phyloP scores from a whole-genome alignment of 2,329 filamentous ascomycete species.

The Aspergillus versicolor region DNA sequence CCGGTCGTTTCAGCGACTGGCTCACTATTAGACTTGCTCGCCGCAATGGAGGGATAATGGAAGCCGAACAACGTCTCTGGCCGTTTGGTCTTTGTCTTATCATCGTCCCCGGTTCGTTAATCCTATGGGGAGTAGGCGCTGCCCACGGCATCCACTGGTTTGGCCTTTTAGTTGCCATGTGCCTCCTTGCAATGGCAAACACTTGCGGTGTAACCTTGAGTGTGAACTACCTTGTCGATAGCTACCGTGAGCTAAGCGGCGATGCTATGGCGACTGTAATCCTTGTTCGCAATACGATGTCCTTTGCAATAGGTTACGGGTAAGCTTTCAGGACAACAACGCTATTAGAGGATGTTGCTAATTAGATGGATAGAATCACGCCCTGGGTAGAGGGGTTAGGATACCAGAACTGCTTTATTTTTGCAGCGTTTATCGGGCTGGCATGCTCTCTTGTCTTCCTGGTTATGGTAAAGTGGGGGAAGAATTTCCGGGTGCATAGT shows the following conservation, averaged over 20 bases:
- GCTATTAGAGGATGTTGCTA: not conserved
- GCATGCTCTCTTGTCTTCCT: slow-evolving; percentile 39
- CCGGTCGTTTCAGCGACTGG: slow-evolving; percentile 42
- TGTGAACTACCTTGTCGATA: slow-evolving; percentile 43
- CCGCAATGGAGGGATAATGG: slow-evolving; percentile 42
- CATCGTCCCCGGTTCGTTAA: slow-evolving; percentile 32
- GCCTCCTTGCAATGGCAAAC: slow-evolving; percentile 40
- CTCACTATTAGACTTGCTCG: slow-evolving; percentile 39
- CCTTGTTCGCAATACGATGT: slow-evolving; percentile 49
- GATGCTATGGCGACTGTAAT: slow-evolving; percentile 46
- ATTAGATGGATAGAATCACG: slow-evolving; percentile 38
- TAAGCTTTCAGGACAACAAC: slow-evolving; percentile 13
- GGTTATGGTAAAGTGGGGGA: slow-evolving; percentile 42
- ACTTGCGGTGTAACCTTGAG: slow-evolving; percentile 38
- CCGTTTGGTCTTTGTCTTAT: slow-evolving; percentile 37
- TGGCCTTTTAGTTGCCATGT: slow-evolving; percentile 45
- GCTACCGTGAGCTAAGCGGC: slow-evolving; percentile 41
- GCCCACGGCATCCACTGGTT: slow-evolving; percentile 45
- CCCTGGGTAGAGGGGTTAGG: slow-evolving; percentile 47
- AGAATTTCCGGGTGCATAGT: slow-evolving; percentile 33
- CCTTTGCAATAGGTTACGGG: slow-evolving; percentile 48
- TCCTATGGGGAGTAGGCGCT: slow-evolving; percentile 45
- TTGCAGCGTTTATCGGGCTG: slow-evolving; percentile 39
- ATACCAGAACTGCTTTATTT: slow-evolving; percentile 48
- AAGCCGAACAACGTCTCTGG: slow-evolving; percentile 45